Percentiles rank a stretch among this genome's conserved stretches.
phyloP scores from a whole-genome alignment of 139 green algal genomes.

The Pleodorina starrii region DNA sequence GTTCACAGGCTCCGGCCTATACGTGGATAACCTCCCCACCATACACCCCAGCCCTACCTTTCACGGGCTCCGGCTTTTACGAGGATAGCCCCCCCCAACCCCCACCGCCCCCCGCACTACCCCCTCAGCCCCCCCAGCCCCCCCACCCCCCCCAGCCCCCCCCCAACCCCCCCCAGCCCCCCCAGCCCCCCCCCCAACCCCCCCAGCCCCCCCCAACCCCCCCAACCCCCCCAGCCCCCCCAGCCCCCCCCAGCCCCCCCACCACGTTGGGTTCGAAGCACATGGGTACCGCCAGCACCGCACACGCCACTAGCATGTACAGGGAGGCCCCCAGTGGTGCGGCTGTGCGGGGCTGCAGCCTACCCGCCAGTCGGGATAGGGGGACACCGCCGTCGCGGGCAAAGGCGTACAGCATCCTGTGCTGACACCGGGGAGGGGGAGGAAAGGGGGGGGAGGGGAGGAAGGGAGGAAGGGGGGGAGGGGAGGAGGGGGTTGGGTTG shows the following conservation, averaged over 20 bases:
- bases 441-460: background rate
- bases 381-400: conserved; percentile 43
- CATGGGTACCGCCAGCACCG: conserved; percentile 22
- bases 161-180: background rate
- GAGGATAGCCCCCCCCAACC: background rate
- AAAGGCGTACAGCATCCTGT: conserved; percentile 45
- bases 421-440: background rate
- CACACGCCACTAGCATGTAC: conserved; percentile 10
- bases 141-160: background rate
- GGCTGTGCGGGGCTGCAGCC: background rate
- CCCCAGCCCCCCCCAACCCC: background rate
- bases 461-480: too few relatives aligned
- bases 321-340: background rate
- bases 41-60: too few relatives aligned
- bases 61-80: background rate
- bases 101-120: background rate
- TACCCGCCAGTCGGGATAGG: background rate
- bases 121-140: background rate
- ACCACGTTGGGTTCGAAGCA: conserved; percentile 29
- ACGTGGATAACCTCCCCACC: too few relatives aligned
- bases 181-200: background rate
- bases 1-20: too few relatives aligned
- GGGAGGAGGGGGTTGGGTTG: too few relatives aligned
- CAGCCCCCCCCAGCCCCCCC: background rate
- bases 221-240: background rate